phyloP scores from a whole-genome alignment of 192 early-diverging fungal species.

The Mortierella alpina region DNA sequence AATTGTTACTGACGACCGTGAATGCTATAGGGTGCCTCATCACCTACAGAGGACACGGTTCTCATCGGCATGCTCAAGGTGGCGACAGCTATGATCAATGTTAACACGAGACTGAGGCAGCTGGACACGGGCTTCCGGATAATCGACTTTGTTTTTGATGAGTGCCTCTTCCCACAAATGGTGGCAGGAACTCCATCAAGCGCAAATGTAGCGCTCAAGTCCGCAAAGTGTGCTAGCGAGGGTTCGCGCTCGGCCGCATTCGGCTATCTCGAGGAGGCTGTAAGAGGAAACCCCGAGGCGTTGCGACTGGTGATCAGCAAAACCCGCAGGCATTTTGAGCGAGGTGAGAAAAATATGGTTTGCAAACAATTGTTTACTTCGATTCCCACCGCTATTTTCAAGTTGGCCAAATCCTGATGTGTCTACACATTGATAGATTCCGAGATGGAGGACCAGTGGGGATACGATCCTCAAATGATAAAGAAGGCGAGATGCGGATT shows the following conservation, averaged over 20 bases:
- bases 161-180: slow-evolving; percentile 49
- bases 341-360: slow-evolving; percentile 24
- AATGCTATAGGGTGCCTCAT: slow-evolving; percentile 1
- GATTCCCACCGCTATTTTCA: not conserved
- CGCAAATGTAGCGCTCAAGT: not conserved
- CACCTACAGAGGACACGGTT: slow-evolving; percentile 50
- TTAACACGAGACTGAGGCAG: slow-evolving; percentile 33
- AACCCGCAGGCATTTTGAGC: slow-evolving; percentile 47
- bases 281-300: slow-evolving; percentile 31
- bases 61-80: slow-evolving; percentile 56
- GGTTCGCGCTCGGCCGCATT: slow-evolving; percentile 57
- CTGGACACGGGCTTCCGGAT: slow-evolving; percentile 21
- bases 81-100: slow-evolving; percentile 44
- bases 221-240: slow-evolving; percentile 56
- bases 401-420: not conserved
- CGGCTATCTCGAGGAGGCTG: slow-evolving; percentile 37
- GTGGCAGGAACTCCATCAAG: not conserved
- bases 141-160: slow-evolving; percentile 53
- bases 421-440: slow-evolving; percentile 9
- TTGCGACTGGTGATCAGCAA: slow-evolving; percentile 47
- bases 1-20: not conserved
- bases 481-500: slow-evolving; percentile 55
- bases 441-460: slow-evolving; percentile 56
- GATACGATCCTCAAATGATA: slow-evolving; percentile 56
- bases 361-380: not conserved